Conservation (phyloP, 2,329 filamentous ascomycete species). For the Colletotrichum sp. region DNA sequence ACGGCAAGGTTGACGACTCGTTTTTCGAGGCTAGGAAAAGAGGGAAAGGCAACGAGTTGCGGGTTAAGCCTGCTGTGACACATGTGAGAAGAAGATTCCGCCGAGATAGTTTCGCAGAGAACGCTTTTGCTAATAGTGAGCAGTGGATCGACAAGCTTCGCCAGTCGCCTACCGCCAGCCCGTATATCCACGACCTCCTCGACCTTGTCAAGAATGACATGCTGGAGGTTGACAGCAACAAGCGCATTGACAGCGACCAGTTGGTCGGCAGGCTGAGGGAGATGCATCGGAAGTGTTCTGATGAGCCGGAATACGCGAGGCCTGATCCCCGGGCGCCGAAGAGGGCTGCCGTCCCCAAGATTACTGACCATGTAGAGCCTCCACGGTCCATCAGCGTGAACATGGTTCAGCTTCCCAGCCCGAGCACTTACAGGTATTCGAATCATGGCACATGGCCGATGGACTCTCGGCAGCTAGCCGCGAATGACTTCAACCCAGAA, state of each 20-base stretch:
- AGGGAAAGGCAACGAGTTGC: neutral
- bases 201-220: neutral
- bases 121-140: too few relatives aligned
- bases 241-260: neutral
- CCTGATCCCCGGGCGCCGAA: neutral
- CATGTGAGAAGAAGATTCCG: too few relatives aligned
- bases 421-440: too few relatives aligned
- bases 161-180: neutral
- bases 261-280: neutral
- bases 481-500: neutral
- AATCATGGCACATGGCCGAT: neutral
- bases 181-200: neutral
- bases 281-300: neutral
- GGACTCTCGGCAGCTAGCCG: too few relatives aligned
- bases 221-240: neutral
- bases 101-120: too few relatives aligned
- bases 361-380: rapidly evolving
- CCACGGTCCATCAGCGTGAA: neutral
- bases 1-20: neutral
- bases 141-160: neutral
- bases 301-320: neutral
- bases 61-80: neutral
- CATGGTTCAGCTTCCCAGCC: neutral
- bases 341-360: neutral
- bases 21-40: neutral